Conservation (phyloP, 2,329 filamentous ascomycete genomes). For the Tolypocladium guangdongense region DNA sequence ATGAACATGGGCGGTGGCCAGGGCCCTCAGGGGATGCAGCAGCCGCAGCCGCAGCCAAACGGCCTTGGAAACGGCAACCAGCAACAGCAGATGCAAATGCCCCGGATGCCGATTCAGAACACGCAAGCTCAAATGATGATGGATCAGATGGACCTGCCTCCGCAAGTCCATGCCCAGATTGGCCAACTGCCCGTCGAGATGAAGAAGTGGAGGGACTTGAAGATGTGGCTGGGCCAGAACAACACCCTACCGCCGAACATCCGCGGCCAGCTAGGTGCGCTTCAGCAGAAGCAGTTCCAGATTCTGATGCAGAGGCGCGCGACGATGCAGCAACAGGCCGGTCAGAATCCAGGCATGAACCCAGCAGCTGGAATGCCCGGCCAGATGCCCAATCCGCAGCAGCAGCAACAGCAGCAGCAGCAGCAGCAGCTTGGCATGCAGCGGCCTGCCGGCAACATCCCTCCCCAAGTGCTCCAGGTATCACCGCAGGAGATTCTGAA, state of each 20-base stretch:
- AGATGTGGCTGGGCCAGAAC: slow-evolving; percentile 28
- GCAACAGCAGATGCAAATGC: slow-evolving; percentile 13
- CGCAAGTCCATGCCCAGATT: slow-evolving; percentile 19
- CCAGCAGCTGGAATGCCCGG: slow-evolving; percentile 11
- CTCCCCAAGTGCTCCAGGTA: slow-evolving; percentile 21
- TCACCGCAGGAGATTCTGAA: slow-evolving; percentile 21
- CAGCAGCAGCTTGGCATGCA: slow-evolving; percentile 11
- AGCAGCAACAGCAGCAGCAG: not conserved
- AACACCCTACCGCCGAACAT: slow-evolving; percentile 19
- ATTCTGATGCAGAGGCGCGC: slow-evolving; percentile 18
- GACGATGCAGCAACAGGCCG: slow-evolving; percentile 16
- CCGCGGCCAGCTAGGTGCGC: slow-evolving; percentile 18
- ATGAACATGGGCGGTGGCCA: slow-evolving; percentile 18
- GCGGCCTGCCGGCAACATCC: slow-evolving; percentile 14
- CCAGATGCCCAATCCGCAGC: slow-evolving; percentile 16
- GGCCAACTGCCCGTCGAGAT: slow-evolving; percentile 27
- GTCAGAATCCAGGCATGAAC: slow-evolving; percentile 18
- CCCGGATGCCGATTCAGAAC: slow-evolving; percentile 14
- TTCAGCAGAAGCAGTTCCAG: slow-evolving; percentile 31
- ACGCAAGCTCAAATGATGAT: slow-evolving; percentile 29
- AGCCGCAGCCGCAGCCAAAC: slow-evolving; percentile 10
- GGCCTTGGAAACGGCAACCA: slow-evolving; percentile 3
- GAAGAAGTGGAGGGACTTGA: slow-evolving; percentile 39
- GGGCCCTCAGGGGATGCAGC: slow-evolving; percentile 18
- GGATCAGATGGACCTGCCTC: slow-evolving; percentile 37